phyloP scores from a whole-genome alignment of 2,329 filamentous ascomycete genomes.

The Coniochaeta hoffmannii region DNA sequence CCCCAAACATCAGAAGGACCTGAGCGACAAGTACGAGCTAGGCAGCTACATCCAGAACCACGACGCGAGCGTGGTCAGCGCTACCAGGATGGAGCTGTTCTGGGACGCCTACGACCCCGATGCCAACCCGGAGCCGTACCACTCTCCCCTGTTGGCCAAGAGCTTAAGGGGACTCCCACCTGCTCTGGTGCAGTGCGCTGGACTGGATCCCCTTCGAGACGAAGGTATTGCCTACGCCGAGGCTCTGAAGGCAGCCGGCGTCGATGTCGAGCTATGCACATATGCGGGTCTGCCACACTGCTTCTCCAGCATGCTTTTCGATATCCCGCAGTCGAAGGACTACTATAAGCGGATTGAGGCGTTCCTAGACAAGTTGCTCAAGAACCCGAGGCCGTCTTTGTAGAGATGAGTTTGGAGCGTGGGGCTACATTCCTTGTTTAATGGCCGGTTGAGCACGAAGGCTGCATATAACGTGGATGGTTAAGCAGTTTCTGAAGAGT shows the following conservation, averaged over 20 bases:
- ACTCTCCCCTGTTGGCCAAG: slow-evolving; percentile 26
- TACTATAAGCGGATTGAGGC: slow-evolving; percentile 13
- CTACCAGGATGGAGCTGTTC: slow-evolving; percentile 25
- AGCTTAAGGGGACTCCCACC: slow-evolving; percentile 22
- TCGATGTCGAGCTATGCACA: slow-evolving; percentile 21
- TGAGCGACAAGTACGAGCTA: slow-evolving; percentile 24
- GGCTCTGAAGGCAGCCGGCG: slow-evolving; percentile 22
- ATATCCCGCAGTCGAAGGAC: slow-evolving; percentile 9
- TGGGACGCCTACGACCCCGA: slow-evolving; percentile 23
- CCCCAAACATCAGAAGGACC: slow-evolving; percentile 23
- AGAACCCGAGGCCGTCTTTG: background rate
- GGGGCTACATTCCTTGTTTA: background rate
- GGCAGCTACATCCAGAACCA: slow-evolving; percentile 25
- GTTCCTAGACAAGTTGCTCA: slow-evolving; percentile 9
- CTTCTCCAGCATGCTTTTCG: slow-evolving; percentile 17
- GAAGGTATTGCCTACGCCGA: slow-evolving; percentile 30
- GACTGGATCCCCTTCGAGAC: slow-evolving; percentile 27
- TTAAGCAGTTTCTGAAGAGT: background rate
- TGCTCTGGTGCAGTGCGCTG: slow-evolving; percentile 25
- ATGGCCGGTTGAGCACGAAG: background rate
- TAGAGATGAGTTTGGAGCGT: background rate
- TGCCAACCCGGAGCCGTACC: slow-evolving; percentile 16
- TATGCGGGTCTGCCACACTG: slow-evolving; percentile 28
- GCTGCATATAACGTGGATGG: background rate
- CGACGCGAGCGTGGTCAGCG: slow-evolving; percentile 21